Conservation (phyloP, 257 asterid genomes). For the Gentiana macrophylla region DNA sequence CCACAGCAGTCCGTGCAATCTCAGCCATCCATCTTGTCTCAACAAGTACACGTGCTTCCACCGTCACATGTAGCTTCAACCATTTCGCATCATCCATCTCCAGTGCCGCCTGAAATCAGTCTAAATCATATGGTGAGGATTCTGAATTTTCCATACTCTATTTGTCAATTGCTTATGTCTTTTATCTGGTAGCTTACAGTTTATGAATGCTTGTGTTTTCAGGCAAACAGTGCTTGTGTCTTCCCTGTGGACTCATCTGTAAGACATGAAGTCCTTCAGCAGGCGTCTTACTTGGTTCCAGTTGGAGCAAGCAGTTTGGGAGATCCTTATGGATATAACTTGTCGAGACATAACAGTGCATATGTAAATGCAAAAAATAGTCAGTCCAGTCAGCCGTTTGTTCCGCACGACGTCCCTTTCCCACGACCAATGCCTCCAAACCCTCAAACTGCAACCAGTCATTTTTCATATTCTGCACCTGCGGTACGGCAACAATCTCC, state of each 20-base stretch:
- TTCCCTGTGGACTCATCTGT: constrained; percentile 32
- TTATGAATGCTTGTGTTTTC: constrained; percentile 14
- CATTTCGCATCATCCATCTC: constrained; percentile 33
- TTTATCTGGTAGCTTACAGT: background rate
- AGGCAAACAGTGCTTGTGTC: constrained; percentile 44
- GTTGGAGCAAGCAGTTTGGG: constrained; percentile 34
- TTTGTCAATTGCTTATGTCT: constrained; percentile 1
- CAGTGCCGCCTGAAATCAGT: constrained; percentile 36
- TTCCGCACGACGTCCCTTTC: constrained; percentile 42
- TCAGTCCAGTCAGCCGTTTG: constrained; percentile 46
- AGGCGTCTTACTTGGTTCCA: constrained; percentile 44
- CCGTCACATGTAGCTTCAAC: constrained; percentile 40
- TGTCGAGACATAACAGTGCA: constrained; percentile 36
- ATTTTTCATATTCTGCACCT: constrained; percentile 28
- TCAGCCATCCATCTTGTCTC: constrained; percentile 43
- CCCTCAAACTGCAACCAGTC: constrained; percentile 29
- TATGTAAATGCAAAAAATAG: constrained; percentile 36
- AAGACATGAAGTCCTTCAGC: constrained; percentile 50
- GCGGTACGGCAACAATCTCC: constrained; percentile 24
- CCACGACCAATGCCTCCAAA: constrained; percentile 64
- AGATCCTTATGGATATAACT: constrained; percentile 42
- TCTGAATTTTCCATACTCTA: constrained; percentile 10
- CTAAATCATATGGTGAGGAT: constrained; percentile 44
- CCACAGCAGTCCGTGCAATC: constrained; percentile 46
- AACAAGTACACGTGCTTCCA: constrained; percentile 27